Percentiles rank a stretch among this genome's conserved stretches.
Evolutionary conservation across 169 alveolate genomes (phyloP).

Genomic region (Eimeria tenella): DNA sequence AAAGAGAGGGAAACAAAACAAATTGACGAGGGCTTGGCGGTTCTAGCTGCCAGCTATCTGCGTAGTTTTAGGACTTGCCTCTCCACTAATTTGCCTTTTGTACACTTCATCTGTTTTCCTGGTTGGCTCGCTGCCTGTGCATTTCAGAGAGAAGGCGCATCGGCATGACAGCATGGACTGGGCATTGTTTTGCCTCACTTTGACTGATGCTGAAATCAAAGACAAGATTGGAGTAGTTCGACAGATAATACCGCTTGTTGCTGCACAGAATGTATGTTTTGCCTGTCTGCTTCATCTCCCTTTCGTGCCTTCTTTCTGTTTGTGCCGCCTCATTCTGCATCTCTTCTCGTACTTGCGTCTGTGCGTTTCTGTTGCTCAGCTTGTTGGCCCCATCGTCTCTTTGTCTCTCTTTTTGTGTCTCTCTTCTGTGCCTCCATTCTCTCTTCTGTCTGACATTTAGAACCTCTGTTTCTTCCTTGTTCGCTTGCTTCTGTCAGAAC

Average conservation of each 20-base stretch:
- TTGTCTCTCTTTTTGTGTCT: not conserved
- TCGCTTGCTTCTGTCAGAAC: no score
- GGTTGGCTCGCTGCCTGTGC: not conserved
- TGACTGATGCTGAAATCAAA: not conserved
- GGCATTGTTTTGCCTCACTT: conserved; percentile 13
- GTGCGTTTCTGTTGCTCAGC: not conserved
- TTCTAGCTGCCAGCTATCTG: not conserved
- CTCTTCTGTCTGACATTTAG: no score
- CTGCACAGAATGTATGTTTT: not conserved
- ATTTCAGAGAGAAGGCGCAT: conserved; percentile 8
- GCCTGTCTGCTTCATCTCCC: not conserved
- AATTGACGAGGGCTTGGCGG: no score
- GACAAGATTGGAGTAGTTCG: not conserved
- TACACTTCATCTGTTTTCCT: not conserved
- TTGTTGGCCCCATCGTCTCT: not conserved
- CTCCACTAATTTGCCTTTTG: no score
- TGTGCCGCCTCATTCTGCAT: not conserved
- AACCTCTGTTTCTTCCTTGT: no score
- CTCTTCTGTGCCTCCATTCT: not conserved
- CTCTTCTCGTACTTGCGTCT: not conserved
- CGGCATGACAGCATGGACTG: conserved; percentile 15
- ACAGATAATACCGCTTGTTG: not conserved
- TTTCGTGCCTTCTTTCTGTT: not conserved
- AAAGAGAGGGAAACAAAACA: not conserved
- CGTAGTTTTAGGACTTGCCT: no score